phyloP scores from a whole-genome alignment of 495 filamentous ascomycete species.

The Darksidea phi region DNA sequence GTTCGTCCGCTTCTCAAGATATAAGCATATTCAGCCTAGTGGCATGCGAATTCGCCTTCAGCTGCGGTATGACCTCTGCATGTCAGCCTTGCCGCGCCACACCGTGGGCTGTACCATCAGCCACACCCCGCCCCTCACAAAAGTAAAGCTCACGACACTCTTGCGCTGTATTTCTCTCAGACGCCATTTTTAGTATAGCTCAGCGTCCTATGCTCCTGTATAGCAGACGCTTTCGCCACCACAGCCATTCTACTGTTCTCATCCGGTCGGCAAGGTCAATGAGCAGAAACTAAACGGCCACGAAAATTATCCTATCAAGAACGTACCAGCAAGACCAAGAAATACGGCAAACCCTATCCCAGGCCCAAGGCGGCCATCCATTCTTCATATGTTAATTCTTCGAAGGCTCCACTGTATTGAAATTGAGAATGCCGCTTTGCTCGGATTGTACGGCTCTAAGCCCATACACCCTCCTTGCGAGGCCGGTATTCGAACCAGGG shows the following conservation, averaged over 20 bases:
- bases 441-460: no score
- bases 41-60: background rate
- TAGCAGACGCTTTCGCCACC: background rate
- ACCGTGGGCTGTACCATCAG: background rate
- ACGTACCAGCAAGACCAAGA: no score
- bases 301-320: no score
- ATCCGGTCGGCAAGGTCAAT: background rate
- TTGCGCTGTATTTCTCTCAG: background rate
- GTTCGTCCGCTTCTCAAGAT: background rate
- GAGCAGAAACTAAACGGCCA: no score
- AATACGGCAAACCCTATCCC: no score
- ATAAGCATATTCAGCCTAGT: constrained; percentile 2
- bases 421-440: no score
- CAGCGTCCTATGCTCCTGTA: background rate
- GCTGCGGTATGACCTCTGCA: background rate
- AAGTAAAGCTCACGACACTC: background rate
- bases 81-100: background rate
- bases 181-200: background rate
- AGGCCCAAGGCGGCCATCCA: no score
- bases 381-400: no score
- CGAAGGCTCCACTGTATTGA: no score
- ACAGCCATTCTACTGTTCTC: background rate
- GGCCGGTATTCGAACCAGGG: no score
- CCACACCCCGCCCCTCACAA: background rate
- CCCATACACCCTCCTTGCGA: no score